Evolutionary conservation across 2,329 filamentous ascomycete species (phyloP).

Genomic region (Achaetomium macrosporum): DNA sequence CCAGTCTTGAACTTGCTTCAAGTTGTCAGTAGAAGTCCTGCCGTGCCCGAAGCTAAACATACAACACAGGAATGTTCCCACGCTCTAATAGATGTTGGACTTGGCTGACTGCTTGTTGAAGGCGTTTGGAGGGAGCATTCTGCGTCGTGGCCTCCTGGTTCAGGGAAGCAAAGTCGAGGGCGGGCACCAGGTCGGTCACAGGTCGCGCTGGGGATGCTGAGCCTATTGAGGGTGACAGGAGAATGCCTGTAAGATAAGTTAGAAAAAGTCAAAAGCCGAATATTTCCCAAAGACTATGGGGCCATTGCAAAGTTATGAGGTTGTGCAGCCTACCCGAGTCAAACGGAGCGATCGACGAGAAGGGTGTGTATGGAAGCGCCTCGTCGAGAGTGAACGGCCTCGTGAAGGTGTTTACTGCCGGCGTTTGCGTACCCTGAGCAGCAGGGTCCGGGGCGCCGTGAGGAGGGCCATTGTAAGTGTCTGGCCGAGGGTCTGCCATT

Average conservation of each 20-base stretch:
- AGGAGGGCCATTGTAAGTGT: conserved; percentile 31
- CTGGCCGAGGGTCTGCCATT: conserved; percentile 29
- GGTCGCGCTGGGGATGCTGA: conserved; percentile 48
- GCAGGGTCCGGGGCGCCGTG: conserved; percentile 11
- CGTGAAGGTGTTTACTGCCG: conserved; percentile 22
- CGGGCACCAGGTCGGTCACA: conserved; percentile 46
- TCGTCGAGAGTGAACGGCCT: conserved; percentile 62
- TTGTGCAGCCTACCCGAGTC: conserved; percentile 54
- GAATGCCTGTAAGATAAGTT: conserved; percentile 46
- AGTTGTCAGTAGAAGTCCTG: conserved; percentile 25
- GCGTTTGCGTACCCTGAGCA: conserved; percentile 3
- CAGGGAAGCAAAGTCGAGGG: conserved; percentile 57
- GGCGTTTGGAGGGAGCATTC: conserved; percentile 54
- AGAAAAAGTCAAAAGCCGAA: conserved; percentile 3
- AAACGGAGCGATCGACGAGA: conserved; percentile 74
- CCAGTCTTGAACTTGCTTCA: conserved; percentile 52
- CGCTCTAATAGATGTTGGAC: conserved; percentile 68
- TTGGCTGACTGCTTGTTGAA: conserved; percentile 68
- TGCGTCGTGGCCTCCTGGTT: conserved; percentile 62
- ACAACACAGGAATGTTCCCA: conserved; percentile 66
- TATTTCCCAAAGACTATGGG: conserved; percentile 1
- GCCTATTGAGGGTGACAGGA: conserved; percentile 58
- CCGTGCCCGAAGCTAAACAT: conserved; percentile 25
- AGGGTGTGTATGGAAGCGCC: conserved; percentile 74
- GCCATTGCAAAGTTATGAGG: neutral